A percentile compares a stretch with the other conserved stretches of the same genome.
phyloP scores from a whole-genome alignment of 129 eudicot species.

The Logfia minima region DNA sequence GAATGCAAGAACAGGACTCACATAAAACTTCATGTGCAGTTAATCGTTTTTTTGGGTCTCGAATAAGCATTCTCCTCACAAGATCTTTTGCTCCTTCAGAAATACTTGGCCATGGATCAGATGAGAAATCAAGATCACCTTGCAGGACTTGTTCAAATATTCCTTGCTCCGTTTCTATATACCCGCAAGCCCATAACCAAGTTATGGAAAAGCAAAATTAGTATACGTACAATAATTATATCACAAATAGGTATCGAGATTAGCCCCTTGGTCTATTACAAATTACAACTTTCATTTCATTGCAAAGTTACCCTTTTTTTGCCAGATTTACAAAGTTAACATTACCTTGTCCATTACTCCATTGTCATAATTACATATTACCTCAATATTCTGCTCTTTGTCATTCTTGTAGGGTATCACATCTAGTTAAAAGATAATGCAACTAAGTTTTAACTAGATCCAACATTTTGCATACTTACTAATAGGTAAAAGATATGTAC shows the following conservation, averaged over 20 bases:
- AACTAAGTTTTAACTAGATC: not conserved
- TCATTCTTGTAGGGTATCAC: conserved; percentile 19
- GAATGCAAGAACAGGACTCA: conserved; percentile 35
- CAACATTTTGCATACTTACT: not conserved
- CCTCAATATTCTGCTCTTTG: not conserved
- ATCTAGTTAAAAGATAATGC: not conserved
- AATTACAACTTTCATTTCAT: not conserved
- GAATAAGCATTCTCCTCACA: conserved; percentile 78
- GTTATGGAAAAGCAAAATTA: not conserved
- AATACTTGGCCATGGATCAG: conserved; percentile 93
- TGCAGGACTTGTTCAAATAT: conserved; percentile 83
- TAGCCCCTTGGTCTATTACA: not conserved
- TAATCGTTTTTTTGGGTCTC: conserved; percentile 67
- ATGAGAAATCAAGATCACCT: conserved; percentile 81
- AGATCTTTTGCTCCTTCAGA: conserved; percentile 88
- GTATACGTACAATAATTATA: conserved; percentile 15
- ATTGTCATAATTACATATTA: not conserved
- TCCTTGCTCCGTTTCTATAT: conserved; percentile 78
- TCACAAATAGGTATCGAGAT: conserved; percentile 1
- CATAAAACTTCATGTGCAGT: conserved; percentile 85
- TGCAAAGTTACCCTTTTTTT: conserved; percentile 1
- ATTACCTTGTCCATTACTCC: not conserved
- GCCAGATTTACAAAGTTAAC: not conserved
- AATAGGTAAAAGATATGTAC: not conserved
- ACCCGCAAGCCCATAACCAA: conserved; percentile 4